Base-by-base conservation (phyloP, 306 rosid species). In the Calophaca sinica region DNA sequence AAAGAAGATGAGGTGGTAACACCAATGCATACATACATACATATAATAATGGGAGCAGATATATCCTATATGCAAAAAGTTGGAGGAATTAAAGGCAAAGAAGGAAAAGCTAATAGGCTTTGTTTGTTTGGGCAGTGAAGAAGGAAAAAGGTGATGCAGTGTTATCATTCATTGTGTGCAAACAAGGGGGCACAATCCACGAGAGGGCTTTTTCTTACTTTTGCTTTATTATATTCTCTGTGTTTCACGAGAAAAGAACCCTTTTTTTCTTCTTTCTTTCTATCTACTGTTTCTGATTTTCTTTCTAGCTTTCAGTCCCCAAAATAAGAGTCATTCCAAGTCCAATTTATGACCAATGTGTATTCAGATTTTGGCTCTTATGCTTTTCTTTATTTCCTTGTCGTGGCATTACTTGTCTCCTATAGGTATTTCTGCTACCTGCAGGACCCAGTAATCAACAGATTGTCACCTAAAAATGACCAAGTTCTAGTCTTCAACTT, bases 111-210 rank as follows among this genome's bases (percentile, higher is more conserved):
- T 59, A 50, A 9, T 42, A 80, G 75, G 79, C 89, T 83, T 84
- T 79, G 71, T 63, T 64, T 64, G 79, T 76, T 84, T 79, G 77
- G 84, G 86, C 78, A 74, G 87, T 46, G 82, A 49, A 62, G 71
- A 84, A 38, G 71, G 52, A 3, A 77, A 84, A 86, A 81, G 84
- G 81, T 62, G 48, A 77, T 65, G 85, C 63, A 80, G 88, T 81
- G 90, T 44, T 74, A n/a, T n/a, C n/a, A n/a, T 62, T 76, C 60
- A 89, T 84, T 72, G 87, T 80, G 88, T 76, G 68, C 42, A 75
- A 87, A 86, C 88, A 84, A 89, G 39, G 89, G 89, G 88, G 72
- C 96, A 79, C 96, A 53, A 79, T 67, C 58, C 62, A 86, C 92
- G 88, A 90, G 91, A 58, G 63, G 72, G 26, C 80, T 72, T 61